Evolutionary conservation across 1,139 yeast genomes (phyloP), one percentile per base, ranked within the genome.

Genomic region (Casaregolazyma lundiana): DNA sequence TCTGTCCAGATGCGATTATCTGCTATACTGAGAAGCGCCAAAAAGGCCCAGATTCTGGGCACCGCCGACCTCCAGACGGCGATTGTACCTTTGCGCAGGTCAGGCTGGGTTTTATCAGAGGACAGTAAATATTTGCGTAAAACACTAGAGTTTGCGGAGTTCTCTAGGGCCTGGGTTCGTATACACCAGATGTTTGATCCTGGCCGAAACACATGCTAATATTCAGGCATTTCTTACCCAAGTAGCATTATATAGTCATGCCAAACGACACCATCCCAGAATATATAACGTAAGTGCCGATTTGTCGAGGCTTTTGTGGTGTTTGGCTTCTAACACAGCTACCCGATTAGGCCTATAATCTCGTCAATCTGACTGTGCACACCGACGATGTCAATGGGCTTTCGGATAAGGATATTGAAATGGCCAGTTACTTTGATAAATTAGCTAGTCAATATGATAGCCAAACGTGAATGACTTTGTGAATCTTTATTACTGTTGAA

Each of bases 371-470:
- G 2, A 70, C 72, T 24, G 63, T 85, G 37, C 77, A 83, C 2
- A 86, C 95, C 0, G 95, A 86, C 58, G 95, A 86, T 58, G 68
- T 72, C 0, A 71, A 72, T 36, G 75, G 76, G 3, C 61, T 86
- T 13, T 76, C 86, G 4, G 72, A 73, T 15, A 60, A 73, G 29
- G 96, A 86, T 58, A 56, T 84, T 35, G 69, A 72, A 47, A 58
- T 86, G 61, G 95, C 95, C 0, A 67, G 66, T 41, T 59, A 69
- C 38, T 72, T 81, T 42, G 78, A 75, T 26, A 63, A 65, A 19
- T 36, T 56, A 19, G 43, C 45, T 21, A n/a, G 11, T 8, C 17
- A 15, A 11, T 41, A 35, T 22, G 22, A 34, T 11, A 19, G 20
- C 6, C 22, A 41, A 13, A 13, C 29, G 7, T 39, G 32, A 20